These are phyloP conservation scores for Pichia manshurica DNA, from an alignment of 805 yeast genomes.

Conservation along the genomic window DNA sequence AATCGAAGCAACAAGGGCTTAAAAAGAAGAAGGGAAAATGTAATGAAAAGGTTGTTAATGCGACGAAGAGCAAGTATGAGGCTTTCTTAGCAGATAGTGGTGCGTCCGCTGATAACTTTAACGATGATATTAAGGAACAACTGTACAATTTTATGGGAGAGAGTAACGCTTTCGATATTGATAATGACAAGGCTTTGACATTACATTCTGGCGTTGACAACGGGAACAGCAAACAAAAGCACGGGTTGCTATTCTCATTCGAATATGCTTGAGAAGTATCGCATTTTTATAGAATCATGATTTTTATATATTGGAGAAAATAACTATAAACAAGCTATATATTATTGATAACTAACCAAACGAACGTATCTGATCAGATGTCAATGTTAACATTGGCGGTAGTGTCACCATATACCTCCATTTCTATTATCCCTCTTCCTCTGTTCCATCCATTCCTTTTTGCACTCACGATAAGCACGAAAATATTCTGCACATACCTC, in stretches of 20 bases:
- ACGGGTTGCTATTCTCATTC: constrained; percentile 24
- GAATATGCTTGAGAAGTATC: constrained; percentile 13
- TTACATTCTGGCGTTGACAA: constrained; percentile 16
- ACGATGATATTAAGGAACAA: constrained; percentile 17
- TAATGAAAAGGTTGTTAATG: too few species aligned
- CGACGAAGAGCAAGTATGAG: neutral
- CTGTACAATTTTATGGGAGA: constrained; percentile 23
- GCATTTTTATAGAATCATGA: neutral
- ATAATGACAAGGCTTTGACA: constrained; percentile 20
- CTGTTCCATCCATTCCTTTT: constrained; percentile 58
- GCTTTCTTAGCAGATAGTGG: too few species aligned
- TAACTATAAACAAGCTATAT: neutral
- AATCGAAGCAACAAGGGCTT: too few species aligned
- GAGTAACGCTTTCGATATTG: constrained; percentile 19
- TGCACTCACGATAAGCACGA: constrained; percentile 90
- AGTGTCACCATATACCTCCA: constrained; percentile 29
- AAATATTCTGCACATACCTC: constrained; percentile 73
- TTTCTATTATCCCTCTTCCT: constrained; percentile 24
- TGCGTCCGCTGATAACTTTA: neutral
- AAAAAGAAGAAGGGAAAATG: neutral
- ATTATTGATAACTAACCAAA: too few species aligned
- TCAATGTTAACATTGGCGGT: too few species aligned
- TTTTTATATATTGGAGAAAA: too few species aligned
- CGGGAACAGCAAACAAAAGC: constrained; percentile 11
- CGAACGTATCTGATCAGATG: too few species aligned